Conservation (phyloP, 495 filamentous ascomycete genomes). For the Tuber calosporum region DNA sequence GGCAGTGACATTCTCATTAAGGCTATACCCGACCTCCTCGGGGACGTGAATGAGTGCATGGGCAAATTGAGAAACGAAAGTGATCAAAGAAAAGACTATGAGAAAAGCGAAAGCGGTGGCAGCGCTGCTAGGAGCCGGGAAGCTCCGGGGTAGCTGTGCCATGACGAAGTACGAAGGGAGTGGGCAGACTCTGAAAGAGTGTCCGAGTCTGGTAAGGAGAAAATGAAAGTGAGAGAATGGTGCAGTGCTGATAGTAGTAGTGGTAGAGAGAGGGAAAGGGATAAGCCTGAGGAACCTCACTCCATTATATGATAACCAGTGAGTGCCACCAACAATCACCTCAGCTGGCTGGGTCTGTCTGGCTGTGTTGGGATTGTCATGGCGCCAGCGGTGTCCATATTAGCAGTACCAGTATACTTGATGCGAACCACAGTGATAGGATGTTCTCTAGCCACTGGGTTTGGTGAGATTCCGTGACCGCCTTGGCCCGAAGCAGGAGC, state of each 20-base stretch:
- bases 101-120: not conserved
- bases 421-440: not conserved
- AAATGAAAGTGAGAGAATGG: not conserved
- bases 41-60: constrained; percentile 46
- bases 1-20: constrained; percentile 59
- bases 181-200: not conserved
- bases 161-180: not conserved
- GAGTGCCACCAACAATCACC: not conserved
- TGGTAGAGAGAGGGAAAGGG: not conserved
- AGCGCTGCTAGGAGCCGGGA: not conserved
- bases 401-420: not conserved
- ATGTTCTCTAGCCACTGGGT: not conserved
- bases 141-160: not conserved
- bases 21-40: constrained; percentile 51
- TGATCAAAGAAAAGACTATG: not conserved
- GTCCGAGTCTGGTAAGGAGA: not conserved
- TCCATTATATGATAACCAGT: not conserved
- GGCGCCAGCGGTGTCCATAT: not conserved
- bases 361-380: not conserved
- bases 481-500: not conserved
- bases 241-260: not conserved
- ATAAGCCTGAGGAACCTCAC: not conserved
- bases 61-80: not conserved
- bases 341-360: not conserved
- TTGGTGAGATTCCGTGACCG: not conserved